Evolutionary conservation across 352 stramenopile species (phyloP).

Genomic region (Pythium guiyangense): DNA sequence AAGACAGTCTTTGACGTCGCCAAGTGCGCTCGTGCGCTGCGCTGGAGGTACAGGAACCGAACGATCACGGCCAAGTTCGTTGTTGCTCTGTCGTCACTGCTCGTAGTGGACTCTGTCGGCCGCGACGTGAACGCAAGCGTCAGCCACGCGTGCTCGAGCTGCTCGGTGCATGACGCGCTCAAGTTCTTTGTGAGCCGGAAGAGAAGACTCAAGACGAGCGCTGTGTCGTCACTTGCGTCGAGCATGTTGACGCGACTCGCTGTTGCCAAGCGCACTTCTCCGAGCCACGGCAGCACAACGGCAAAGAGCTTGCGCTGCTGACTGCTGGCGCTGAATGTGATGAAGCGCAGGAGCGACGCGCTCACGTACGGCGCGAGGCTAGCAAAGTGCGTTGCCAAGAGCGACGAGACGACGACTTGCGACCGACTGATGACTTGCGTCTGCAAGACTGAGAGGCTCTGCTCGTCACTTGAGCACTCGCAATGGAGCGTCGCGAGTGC

Average conservation of each 20-base stretch:
- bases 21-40: slow-evolving; percentile 23
- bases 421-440: slow-evolving; percentile 24
- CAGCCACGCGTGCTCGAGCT: slow-evolving; percentile 66
- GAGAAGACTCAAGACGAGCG: slow-evolving; percentile 33
- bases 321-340: slow-evolving; percentile 24
- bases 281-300: slow-evolving; percentile 49
- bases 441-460: slow-evolving; percentile 12
- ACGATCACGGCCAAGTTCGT: slow-evolving; percentile 22
- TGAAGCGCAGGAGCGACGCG: slow-evolving; percentile 35
- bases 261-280: slow-evolving; percentile 24
- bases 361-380: slow-evolving; percentile 27
- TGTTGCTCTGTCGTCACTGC: not conserved
- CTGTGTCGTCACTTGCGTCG: not conserved
- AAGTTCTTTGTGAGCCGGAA: slow-evolving; percentile 49
- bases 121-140: slow-evolving; percentile 39
- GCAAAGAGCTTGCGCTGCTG: slow-evolving; percentile 54
- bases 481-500: slow-evolving; percentile 14
- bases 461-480: not conserved
- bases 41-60: slow-evolving; percentile 49
- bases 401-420: slow-evolving; percentile 24
- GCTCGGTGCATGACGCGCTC: slow-evolving; percentile 27
- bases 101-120: slow-evolving; percentile 7
- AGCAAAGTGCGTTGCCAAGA: slow-evolving; percentile 29
- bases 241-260: not conserved
- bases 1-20: slow-evolving; percentile 47